Evolutionary conservation across 2,329 filamentous ascomycete species (phyloP).

Genomic region (Mycogone perniciosa): DNA sequence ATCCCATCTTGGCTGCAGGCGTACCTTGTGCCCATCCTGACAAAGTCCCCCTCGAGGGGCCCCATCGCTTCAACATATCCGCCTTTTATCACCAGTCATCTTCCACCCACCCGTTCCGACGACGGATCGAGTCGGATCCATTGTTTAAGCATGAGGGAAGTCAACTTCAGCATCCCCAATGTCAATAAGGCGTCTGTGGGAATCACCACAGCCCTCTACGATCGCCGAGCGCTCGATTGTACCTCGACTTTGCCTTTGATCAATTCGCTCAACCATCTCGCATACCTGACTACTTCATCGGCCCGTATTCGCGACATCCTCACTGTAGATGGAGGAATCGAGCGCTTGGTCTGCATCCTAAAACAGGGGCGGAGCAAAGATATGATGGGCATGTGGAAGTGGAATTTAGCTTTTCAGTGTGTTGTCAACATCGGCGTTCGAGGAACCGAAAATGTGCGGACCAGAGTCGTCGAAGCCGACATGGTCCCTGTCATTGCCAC

Average conservation of each 20-base stretch:
- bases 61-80: not conserved
- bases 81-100: not conserved
- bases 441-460: slow-evolving; percentile 88
- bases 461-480: slow-evolving; percentile 93
- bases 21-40: not conserved
- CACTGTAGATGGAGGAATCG: slow-evolving; percentile 96
- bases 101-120: too few species aligned
- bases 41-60: not conserved
- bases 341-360: slow-evolving; percentile 91
- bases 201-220: slow-evolving; percentile 97
- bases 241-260: slow-evolving; percentile 96
- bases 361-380: slow-evolving; percentile 96
- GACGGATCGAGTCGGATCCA: slow-evolving; percentile 5
- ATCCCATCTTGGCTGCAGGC: not conserved
- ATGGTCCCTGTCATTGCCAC: slow-evolving; percentile 99
- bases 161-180: slow-evolving; percentile 98
- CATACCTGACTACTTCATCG: slow-evolving; percentile 95
- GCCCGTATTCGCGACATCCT: slow-evolving; percentile 96
- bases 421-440: slow-evolving; percentile 98
- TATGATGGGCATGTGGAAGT: slow-evolving; percentile 99
- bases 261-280: slow-evolving; percentile 97
- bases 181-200: slow-evolving; percentile 99
- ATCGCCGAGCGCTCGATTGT: slow-evolving; percentile 94
- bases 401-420: slow-evolving; percentile 98
- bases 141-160: slow-evolving; percentile 80